Conservation (phyloP, 352 stramenopile species). For the Pythium dissotocum region DNA sequence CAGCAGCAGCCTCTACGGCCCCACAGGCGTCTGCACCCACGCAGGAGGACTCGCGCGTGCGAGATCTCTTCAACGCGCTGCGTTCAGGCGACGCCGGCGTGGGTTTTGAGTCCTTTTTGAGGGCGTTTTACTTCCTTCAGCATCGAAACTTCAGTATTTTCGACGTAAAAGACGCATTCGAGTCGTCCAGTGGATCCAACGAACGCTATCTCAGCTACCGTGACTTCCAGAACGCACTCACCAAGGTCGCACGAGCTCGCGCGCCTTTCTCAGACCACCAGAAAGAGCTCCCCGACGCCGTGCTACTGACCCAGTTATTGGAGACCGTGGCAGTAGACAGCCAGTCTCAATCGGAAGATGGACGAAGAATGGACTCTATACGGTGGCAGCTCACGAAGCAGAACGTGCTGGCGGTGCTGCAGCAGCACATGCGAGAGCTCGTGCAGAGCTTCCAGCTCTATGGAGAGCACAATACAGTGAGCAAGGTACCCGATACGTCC, state of each 20-base stretch:
- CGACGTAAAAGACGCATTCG: slow-evolving; percentile 63
- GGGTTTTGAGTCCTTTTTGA: slow-evolving; percentile 45
- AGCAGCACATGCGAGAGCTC: slow-evolving; percentile 41
- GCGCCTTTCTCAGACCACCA: neutral
- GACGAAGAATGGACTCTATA: slow-evolving; percentile 42
- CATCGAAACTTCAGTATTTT: slow-evolving; percentile 62
- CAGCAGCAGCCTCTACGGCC: neutral
- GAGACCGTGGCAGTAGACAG: neutral
- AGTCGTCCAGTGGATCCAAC: slow-evolving; percentile 47
- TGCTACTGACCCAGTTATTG: slow-evolving; percentile 37
- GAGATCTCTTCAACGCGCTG: slow-evolving; percentile 56
- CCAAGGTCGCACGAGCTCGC: slow-evolving; percentile 36
- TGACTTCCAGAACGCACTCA: slow-evolving; percentile 59
- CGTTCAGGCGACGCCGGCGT: slow-evolving; percentile 53
- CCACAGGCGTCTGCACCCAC: slow-evolving; percentile 14
- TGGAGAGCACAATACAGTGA: slow-evolving; percentile 30
- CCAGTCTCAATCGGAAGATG: neutral
- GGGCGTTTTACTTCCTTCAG: slow-evolving; percentile 66
- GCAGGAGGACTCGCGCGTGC: slow-evolving; percentile 40
- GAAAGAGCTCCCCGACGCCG: slow-evolving; percentile 21
- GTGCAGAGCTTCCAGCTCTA: slow-evolving; percentile 70
- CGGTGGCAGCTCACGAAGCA: slow-evolving; percentile 46
- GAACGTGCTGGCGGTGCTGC: slow-evolving; percentile 51
- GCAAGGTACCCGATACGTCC: slow-evolving; percentile 23
- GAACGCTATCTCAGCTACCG: slow-evolving; percentile 53